Evolutionary conservation across 139 green algal genomes (phyloP).

Genomic region (Spirogloea muscicola): DNA sequence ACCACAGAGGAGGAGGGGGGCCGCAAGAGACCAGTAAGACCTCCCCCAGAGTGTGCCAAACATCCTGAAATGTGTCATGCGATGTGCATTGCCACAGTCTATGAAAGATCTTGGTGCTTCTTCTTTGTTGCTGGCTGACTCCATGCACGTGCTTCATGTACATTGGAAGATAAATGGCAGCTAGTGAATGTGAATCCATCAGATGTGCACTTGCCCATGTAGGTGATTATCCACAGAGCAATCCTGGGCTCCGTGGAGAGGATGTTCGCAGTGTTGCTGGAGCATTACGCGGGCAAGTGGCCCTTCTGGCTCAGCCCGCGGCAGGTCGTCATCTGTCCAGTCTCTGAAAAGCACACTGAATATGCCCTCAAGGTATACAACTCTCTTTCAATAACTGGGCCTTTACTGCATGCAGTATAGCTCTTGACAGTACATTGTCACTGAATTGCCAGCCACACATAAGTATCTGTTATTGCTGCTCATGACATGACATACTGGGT

Average conservation of each 20-base stretch:
- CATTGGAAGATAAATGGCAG: too few relatives aligned
- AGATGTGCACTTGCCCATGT: too few relatives aligned
- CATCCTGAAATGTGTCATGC: not conserved
- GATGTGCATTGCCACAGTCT: not conserved
- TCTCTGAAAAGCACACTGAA: constrained; percentile 66
- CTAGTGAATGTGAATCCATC: too few relatives aligned
- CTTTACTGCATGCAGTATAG: too few relatives aligned
- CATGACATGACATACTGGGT: too few relatives aligned
- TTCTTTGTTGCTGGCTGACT: too few relatives aligned
- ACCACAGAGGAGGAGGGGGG: constrained; percentile 45
- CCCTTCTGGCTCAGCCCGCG: constrained; percentile 92
- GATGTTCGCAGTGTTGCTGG: constrained; percentile 98
- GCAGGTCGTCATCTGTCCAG: constrained; percentile 95
- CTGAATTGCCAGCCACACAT: too few relatives aligned
- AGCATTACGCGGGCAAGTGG: constrained; percentile 98
- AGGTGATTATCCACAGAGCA: constrained; percentile 95
- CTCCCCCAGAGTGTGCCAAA: too few relatives aligned
- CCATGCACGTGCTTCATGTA: too few relatives aligned
- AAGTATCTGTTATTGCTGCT: too few relatives aligned
- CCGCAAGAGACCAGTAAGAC: not conserved
- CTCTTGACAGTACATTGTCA: too few relatives aligned
- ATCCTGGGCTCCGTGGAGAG: constrained; percentile 94
- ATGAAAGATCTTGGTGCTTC: too few relatives aligned
- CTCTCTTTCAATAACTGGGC: not conserved
- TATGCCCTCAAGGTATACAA: constrained; percentile 71